Evolutionary conservation across 2,329 filamentous ascomycete genomes (phyloP).

Genomic region (Fusarium euwallaceae): DNA sequence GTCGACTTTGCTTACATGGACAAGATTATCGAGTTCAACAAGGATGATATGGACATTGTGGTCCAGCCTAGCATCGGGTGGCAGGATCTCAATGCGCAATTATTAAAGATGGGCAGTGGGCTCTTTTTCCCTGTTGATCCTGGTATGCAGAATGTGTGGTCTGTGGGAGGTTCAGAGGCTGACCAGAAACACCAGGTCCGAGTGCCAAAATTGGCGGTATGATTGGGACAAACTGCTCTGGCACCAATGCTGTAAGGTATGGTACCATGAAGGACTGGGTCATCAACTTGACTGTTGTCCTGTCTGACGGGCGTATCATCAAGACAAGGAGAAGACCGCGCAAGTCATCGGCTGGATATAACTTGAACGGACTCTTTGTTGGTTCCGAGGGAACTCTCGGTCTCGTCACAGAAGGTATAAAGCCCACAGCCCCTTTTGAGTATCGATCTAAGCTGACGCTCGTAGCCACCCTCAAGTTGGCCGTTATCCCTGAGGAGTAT

Average conservation of each 20-base stretch:
- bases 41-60: constrained; percentile 91
- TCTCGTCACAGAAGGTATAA: constrained; percentile 77
- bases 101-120: constrained; percentile 76
- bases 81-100: constrained; percentile 85
- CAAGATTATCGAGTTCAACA: constrained; percentile 81
- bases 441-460: constrained; percentile 12
- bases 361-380: constrained; percentile 83
- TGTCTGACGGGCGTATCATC: constrained; percentile 82
- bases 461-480: constrained; percentile 79
- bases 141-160: constrained; percentile 58
- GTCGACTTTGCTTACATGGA: constrained; percentile 94
- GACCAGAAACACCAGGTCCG: constrained; percentile 56
- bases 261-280: constrained; percentile 93
- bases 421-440: neutral
- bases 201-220: constrained; percentile 85
- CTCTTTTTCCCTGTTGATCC: constrained; percentile 95
- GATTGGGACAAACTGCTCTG: constrained; percentile 83
- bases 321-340: constrained; percentile 83
- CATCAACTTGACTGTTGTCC: constrained; percentile 83
- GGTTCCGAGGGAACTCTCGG: constrained; percentile 87
- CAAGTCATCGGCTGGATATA: constrained; percentile 87
- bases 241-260: constrained; percentile 84
- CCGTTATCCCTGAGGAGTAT: constrained; percentile 80
- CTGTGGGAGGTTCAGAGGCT: neutral
- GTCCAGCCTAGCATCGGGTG: constrained; percentile 94